Evolutionary conservation across 2,329 filamentous ascomycete genomes (phyloP), one percentile per base, ranked within the genome.

Genomic region (Amauroascus niger): DNA sequence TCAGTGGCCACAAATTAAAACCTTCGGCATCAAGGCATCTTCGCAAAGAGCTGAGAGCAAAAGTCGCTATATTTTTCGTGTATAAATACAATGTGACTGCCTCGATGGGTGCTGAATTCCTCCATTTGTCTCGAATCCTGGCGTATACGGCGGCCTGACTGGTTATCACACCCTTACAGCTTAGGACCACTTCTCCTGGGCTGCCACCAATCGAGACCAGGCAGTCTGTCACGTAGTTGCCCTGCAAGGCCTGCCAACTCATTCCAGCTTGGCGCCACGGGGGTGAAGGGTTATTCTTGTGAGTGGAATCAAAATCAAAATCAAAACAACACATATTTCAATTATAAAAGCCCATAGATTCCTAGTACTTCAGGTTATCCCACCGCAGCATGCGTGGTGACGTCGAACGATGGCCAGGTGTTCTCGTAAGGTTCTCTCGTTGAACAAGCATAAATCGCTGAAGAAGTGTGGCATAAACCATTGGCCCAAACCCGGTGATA

Each of bases 321-420:
- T 6, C 33, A 28, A 49, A 9, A 7, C 20, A 28, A 49, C 46
- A 51, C 49, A 39, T 51, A 51, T 43, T 35, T 24, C 39, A 13
- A 16, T 35, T 16, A 9, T 26, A 33, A 18, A 51, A 44, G 26
- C 14, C 39, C 24, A 37, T 16, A 24, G 24, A 44, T 51, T 51
- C 49, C 49, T 44, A 6, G 26, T 14, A n/a, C 6, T 33, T 43
- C 26, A 44, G 28, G 37, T 14, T 28, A 40, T 49, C n/a, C 22
- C 14, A 32, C 16, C 7, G n/a, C 33, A 41, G 24, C 24, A 44
- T 32, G 49, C 18, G 7, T 44, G 37, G 26, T 51, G 39, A 51
- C 49, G 28, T 51, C 24, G 20, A 32, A 24, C 6, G n/a, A 41
- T 41, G 39, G 37, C 37, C 35, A 50, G 37, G 35, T 50, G 48